Percentiles rank a stretch among this genome's conserved stretches.
Conservation (phyloP, 176 grass and related monocot species). For the Secale cereale region DNA sequence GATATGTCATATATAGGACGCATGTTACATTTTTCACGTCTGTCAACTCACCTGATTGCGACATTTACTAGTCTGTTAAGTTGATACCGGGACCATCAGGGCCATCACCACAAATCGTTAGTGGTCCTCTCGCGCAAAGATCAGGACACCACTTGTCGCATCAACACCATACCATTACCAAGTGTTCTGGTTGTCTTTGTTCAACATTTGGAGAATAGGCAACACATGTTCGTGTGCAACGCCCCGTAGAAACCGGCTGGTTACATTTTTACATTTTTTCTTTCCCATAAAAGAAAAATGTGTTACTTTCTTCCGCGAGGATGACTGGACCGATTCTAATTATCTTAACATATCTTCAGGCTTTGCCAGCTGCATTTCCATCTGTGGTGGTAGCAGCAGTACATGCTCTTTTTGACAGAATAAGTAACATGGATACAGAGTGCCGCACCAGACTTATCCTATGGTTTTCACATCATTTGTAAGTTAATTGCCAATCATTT, state of each 20-base stretch:
- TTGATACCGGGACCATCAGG: neutral
- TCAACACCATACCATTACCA: neutral
- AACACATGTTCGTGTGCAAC: neutral
- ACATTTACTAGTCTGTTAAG: neutral
- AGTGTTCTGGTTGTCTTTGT: neutral
- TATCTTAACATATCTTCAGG: constrained; percentile 57
- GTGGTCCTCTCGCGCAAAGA: neutral
- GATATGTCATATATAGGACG: neutral
- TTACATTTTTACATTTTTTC: neutral
- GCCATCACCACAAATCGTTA: neutral
- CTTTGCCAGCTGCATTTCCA: constrained; percentile 94
- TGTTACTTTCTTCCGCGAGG: neutral
- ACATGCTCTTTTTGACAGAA: constrained; percentile 96
- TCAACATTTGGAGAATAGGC: neutral
- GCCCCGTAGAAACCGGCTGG: neutral
- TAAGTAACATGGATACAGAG: constrained; percentile 90
- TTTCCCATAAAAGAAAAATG: neutral
- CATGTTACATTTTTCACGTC: neutral
- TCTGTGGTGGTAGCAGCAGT: constrained; percentile 95
- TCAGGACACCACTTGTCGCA: neutral
- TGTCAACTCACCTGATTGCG: neutral
- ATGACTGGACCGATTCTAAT: constrained; percentile 19
- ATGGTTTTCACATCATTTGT: constrained; percentile 99
- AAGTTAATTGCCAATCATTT: constrained; percentile 42
- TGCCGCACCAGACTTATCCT: constrained; percentile 93